These are phyloP conservation scores for Lachancea kluyveri DNA, from an alignment of 805 yeast genomes.

Conservation along the genomic window DNA sequence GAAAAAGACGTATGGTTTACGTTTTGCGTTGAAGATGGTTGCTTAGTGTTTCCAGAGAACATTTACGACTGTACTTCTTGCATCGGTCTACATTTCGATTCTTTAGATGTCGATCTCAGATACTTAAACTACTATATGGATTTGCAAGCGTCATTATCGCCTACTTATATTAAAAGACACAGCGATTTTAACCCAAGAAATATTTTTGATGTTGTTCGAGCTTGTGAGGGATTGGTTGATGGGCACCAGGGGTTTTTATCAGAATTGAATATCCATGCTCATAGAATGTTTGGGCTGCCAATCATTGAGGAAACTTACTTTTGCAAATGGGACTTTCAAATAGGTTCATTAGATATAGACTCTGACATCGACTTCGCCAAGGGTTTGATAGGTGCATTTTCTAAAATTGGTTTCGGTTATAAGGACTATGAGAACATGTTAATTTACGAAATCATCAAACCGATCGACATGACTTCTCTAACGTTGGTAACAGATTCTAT, in stretches of 20 bases:
- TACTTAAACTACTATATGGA: constrained; percentile 93
- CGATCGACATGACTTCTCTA: constrained; percentile 66
- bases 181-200: constrained; percentile 8
- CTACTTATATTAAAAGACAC: constrained; percentile 36
- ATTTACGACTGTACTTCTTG: constrained; percentile 60
- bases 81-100: constrained; percentile 55
- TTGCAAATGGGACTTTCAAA: constrained; percentile 82
- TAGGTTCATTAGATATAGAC: constrained; percentile 52
- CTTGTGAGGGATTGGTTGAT: constrained; percentile 13
- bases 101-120: constrained; percentile 72
- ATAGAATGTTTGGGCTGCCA: constrained; percentile 88
- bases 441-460: constrained; percentile 44
- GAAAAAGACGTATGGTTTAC: constrained; percentile 75
- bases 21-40: constrained; percentile 64
- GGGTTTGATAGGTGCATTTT: constrained; percentile 37
- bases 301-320: constrained; percentile 83
- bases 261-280: constrained; percentile 67
- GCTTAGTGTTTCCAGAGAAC: constrained; percentile 65
- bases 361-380: constrained; percentile 42
- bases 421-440: constrained; percentile 73
- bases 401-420: constrained; percentile 55
- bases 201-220: constrained; percentile 27
- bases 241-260: constrained; percentile 28
- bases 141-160: constrained; percentile 66
- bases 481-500: constrained; percentile 49